Evolutionary conservation across 805 yeast species (phyloP), one percentile per base, ranked within the genome.

Genomic region (Sugiyamaella boreocaroliniensis): DNA sequence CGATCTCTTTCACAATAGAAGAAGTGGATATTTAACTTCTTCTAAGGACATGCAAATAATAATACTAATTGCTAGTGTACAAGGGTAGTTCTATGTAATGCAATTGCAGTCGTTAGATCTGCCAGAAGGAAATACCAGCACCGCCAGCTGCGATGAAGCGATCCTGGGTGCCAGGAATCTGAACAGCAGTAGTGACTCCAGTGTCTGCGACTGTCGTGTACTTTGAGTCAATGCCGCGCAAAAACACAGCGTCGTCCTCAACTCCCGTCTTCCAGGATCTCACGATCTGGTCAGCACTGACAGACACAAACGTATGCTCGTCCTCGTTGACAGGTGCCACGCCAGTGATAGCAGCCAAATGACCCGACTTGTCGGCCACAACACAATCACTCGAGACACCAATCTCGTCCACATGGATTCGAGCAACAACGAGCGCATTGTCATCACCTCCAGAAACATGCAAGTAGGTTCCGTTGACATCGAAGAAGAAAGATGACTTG

Each of bases 361-460:
- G 97, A 0, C 96, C 97, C 26, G 70, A 66, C 9, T 71, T 71
- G 0, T 71, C 63, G 4, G 46, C n/a, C 4, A 29, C 46, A 22
- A 29, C 12, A 11, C 20, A 11, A 20, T 26, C 34, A 5, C 16
- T 19, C 14, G n/a, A 14, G 22, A 43, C 20, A 4, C 26, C 6
- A 6, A 5, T 9, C n/a, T 32, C 12, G 37, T 32, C n/a, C 5
- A 10, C 10, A 18, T 20, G n/a, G 15, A 14, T 20, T 16, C 37
- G 26, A 43, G 75, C 67, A 1, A 78, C 63, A 1, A 73, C 76
- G 2, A 86, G 62, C 0, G 89, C 85, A 68, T 92, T 90, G 62
- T 93, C 99, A 64, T 93, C 99, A 51, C 99, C 98, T 32, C 97
- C 97, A 1, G 96, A 81, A 4, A 81, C 71, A 4, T 86, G 66